A percentile compares a stretch with the other conserved stretches of the same genome.
Conservation (phyloP, 805 yeast species). For the Suhomyces canberraensis region DNA sequence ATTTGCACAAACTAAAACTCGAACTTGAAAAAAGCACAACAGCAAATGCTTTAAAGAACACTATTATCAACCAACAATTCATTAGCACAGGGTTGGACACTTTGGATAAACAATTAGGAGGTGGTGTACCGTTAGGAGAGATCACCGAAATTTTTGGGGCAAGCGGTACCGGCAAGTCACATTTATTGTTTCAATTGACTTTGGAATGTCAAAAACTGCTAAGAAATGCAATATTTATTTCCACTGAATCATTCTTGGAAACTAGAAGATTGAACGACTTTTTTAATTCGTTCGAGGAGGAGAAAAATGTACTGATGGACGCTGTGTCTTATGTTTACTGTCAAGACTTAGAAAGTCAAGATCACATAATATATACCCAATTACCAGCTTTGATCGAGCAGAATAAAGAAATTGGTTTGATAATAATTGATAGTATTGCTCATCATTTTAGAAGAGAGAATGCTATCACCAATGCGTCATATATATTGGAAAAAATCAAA, state of each 20-base stretch:
- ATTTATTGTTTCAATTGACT: slow-evolving; percentile 65
- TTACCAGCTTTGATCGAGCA: slow-evolving; percentile 49
- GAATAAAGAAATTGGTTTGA: slow-evolving; percentile 3
- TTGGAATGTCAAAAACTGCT: slow-evolving; percentile 46
- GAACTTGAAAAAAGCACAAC: too few species aligned
- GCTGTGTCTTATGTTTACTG: slow-evolving; percentile 55
- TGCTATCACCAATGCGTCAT: slow-evolving; percentile 32
- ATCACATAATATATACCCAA: slow-evolving; percentile 67
- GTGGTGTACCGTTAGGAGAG: slow-evolving; percentile 30
- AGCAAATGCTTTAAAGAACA: too few species aligned
- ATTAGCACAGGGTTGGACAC: slow-evolving; percentile 22
- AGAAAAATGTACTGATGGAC: slow-evolving; percentile 20
- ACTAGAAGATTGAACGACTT: slow-evolving; percentile 52
- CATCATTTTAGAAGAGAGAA: slow-evolving; percentile 72
- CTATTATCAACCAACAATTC: too few species aligned
- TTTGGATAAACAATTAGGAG: slow-evolving; percentile 26
- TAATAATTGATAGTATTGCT: slow-evolving; percentile 77
- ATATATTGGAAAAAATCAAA: slow-evolving; percentile 27
- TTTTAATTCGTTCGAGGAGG: slow-evolving; percentile 11
- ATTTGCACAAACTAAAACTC: slow-evolving; percentile 8
- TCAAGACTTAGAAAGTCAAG: slow-evolving; percentile 67
- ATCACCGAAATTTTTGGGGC: slow-evolving; percentile 75
- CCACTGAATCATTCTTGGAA: slow-evolving; percentile 74
- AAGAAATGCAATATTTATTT: slow-evolving; percentile 47
- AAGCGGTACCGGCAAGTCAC: slow-evolving; percentile 85